Evolutionary conservation across 345 rosid species (phyloP), one percentile per base, ranked within the genome.

Genomic region (Erucastrum elatum): DNA sequence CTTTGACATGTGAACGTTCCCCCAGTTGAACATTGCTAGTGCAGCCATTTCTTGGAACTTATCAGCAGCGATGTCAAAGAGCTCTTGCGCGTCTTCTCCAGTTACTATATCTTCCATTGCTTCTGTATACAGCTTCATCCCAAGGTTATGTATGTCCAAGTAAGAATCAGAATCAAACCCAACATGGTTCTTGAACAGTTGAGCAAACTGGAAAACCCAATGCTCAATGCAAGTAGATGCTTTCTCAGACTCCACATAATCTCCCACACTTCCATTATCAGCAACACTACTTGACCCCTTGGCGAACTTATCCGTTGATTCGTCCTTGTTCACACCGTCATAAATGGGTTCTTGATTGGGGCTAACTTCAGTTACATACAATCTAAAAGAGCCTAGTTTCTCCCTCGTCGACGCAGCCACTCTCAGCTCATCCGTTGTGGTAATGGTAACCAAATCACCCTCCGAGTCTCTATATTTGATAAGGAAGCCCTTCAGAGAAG

Each of bases 21-120:
- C 99, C 99, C 97, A 95, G 49, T 93, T 95, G 74, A 95, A 91
- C 82, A 91, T 67, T 7, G 98, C 99, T 63, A 95, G 85, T 60
- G 99, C 97, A 11, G 90, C 87, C 98, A 95, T 95, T 85, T 91
- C 99, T 82, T 95, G 99, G 81, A 95, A 95, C 86, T 90, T 89
- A 74, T 89, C 92, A 10, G 91, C 87, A 26, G 96, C 91, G 44
- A 91, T 88, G 66, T 90, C 89, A 71, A 93, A 89, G 53, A 95
- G 88, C 49, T 90, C 87, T 72, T 95, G 97, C 0, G 96, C 91
- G 37, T 95, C 97, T 64, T 90, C 96, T n/a, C 89, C 81, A 3
- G 96, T 86, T 21, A 91, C 88, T 7, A 85, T 46, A 62, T 93
- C 96, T 77, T 91, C 97, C 94, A 95, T 93, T 44, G 94, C 99